Evolutionary conservation across 805 yeast species (phyloP), one percentile per base, ranked within the genome.

Genomic region (Groenewaldozyma salmanticensis): DNA sequence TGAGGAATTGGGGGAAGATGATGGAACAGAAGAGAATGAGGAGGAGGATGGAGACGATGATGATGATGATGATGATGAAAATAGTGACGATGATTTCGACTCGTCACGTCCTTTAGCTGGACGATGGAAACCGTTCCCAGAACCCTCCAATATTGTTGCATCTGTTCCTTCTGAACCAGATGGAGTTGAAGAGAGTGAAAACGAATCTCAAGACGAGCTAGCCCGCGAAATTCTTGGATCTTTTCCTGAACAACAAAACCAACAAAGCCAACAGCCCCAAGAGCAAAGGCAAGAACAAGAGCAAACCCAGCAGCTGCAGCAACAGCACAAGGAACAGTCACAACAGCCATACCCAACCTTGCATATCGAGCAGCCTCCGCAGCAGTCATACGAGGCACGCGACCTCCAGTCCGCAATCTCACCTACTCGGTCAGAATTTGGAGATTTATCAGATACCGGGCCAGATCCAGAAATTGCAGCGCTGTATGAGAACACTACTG

Each of bases 401-500:
- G 21, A 35, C 6, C 9, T 9, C 7, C 19, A 35, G 16, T 17
- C 21, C 24, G 38, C 15, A 34, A 24, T 13, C 13, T 24, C 29
- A 24, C 29, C 29, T 9, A 24, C 29, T 9, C 7, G 13, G 13
- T 9, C 11, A 9, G 29, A 24, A 9, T 24, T 24, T 24, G 29
- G 29, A 24, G 29, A 24, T 9, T 9, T 24, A 13, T 24, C 29
- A 24, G 29, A 24, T 24, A 39, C 45, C 16, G 44, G 36, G 21
- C 49, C 52, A 0, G 62, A 58, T 38, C 51, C 54, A 2, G 60
- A 54, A 21, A 43, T 59, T n/a, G 55, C 55, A 19, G 64, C 50
- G 27, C 43, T 59, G 35, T 59, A 59, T 45, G 50, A 50, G 27
- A 55, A 55, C 38, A 48, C 61, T 6, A 40, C 51, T 4, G 51